A percentile compares a stretch with the other conserved stretches of the same genome.
Conservation (phyloP, 2,329 filamentous ascomycete species). For the Polytolypa hystricis region DNA sequence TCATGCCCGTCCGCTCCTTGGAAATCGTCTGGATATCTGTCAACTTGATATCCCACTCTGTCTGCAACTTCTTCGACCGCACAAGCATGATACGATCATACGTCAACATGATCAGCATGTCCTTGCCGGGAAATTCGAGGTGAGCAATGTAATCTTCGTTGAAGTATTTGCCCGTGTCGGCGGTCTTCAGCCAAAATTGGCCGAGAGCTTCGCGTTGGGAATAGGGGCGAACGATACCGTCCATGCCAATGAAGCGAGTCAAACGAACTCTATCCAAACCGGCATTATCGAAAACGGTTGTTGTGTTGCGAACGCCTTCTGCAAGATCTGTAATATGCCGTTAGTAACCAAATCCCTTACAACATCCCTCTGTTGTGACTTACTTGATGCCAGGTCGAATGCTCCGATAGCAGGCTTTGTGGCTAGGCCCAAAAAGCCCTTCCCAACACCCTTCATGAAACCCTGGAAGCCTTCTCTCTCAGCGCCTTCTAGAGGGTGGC, state of each 20-base stretch:
- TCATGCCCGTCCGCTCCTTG: constrained; percentile 91
- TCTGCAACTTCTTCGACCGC: constrained; percentile 69
- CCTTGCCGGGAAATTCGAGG: constrained; percentile 77
- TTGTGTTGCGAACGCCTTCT: constrained; percentile 96
- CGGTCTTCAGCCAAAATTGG: constrained; percentile 97
- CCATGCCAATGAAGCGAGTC: constrained; percentile 79
- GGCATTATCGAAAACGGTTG: constrained; percentile 90
- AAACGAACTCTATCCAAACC: constrained; percentile 92
- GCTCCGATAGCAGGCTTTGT: constrained; percentile 96
- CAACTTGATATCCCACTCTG: constrained; percentile 91
- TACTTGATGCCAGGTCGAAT: constrained; percentile 84
- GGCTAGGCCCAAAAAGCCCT: constrained; percentile 84
- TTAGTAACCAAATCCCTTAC: constrained; percentile 7
- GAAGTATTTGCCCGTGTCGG: constrained; percentile 96
- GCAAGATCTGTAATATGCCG: constrained; percentile 52
- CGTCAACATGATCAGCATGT: constrained; percentile 82
- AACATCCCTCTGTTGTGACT: constrained; percentile 9
- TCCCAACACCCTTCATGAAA: constrained; percentile 96
- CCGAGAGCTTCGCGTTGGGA: constrained; percentile 89
- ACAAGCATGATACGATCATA: constrained; percentile 83
- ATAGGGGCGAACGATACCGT: constrained; percentile 91
- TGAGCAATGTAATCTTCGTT: constrained; percentile 96
- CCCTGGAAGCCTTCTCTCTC: constrained; percentile 89
- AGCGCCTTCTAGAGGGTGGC: constrained; percentile 88
- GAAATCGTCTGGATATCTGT: constrained; percentile 95